Percentiles rank a stretch among this genome's conserved stretches.
Conservation (phyloP, 2,329 filamentous ascomycete species). For the Pyrenophora tritici-repentis region DNA sequence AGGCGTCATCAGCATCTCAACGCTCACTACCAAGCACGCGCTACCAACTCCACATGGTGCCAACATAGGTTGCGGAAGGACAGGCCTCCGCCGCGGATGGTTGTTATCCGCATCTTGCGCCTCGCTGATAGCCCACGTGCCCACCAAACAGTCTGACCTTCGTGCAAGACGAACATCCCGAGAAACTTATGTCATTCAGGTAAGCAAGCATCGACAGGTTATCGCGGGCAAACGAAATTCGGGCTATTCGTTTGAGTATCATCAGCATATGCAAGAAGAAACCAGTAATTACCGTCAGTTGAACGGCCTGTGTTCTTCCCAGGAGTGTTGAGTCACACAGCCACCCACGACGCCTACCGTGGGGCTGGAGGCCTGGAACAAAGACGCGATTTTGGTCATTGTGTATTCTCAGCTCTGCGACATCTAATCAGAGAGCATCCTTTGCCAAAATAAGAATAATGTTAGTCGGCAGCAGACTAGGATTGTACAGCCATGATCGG, state of each 20-base stretch:
- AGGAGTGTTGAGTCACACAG: too few relatives aligned
- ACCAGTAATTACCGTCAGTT: not conserved
- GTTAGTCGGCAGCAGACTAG: constrained; percentile 10
- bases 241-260: constrained; percentile 1
- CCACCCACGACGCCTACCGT: too few relatives aligned
- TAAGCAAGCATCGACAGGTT: not conserved
- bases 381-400: constrained; percentile 13
- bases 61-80: not conserved
- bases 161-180: not conserved
- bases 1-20: constrained; percentile 6
- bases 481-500: constrained; percentile 20
- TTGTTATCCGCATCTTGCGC: constrained; percentile 7
- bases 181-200: not conserved
- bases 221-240: not conserved
- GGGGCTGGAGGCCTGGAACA: not conserved
- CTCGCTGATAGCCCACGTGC: not conserved
- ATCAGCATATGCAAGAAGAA: constrained; percentile 1
- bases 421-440: constrained; percentile 17
- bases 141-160: not conserved
- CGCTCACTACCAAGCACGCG: constrained; percentile 8
- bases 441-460: constrained; percentile 20
- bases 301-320: not conserved
- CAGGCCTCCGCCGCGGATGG: constrained; percentile 1
- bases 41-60: not conserved
- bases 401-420: constrained; percentile 13